These are phyloP conservation scores for Thielaviopsis ethacetica DNA, from an alignment of 2,329 filamentous ascomycete genomes.

Conservation along the genomic window DNA sequence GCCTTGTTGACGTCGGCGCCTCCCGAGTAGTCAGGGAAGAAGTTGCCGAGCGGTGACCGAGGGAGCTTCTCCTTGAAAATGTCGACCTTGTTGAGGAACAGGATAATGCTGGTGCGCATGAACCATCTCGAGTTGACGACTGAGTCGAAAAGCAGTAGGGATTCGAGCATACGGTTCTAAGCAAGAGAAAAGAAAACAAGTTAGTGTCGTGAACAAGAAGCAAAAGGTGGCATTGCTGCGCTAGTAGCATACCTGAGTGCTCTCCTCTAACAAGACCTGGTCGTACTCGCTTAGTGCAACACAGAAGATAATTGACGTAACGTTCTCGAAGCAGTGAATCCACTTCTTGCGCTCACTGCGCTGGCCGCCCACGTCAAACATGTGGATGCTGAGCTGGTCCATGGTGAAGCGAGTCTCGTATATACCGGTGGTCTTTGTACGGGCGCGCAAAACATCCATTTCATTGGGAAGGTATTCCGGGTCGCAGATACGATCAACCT, in stretches of 20 bases:
- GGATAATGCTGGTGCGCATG: slow-evolving; percentile 94
- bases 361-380: slow-evolving; percentile 98
- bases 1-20: slow-evolving; percentile 97
- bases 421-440: slow-evolving; percentile 97
- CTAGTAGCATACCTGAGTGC: slow-evolving; percentile 57
- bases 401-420: slow-evolving; percentile 98
- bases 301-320: slow-evolving; percentile 98
- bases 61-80: slow-evolving; percentile 90
- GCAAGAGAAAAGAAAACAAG: not conserved
- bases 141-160: slow-evolving; percentile 86
- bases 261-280: slow-evolving; percentile 90
- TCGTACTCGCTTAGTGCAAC: slow-evolving; percentile 97
- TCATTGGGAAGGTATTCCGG: slow-evolving; percentile 83
- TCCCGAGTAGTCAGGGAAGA: slow-evolving; percentile 95
- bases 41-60: slow-evolving; percentile 78
- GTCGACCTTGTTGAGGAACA: slow-evolving; percentile 98
- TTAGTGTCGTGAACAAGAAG: not conserved
- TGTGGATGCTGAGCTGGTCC: slow-evolving; percentile 97
- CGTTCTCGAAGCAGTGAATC: slow-evolving; percentile 99
- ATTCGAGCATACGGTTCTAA: slow-evolving; percentile 99
- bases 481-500: slow-evolving; percentile 69
- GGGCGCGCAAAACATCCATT: slow-evolving; percentile 82
- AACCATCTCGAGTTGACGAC: slow-evolving; percentile 99
- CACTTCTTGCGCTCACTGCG: slow-evolving; percentile 97
- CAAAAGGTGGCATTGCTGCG: not conserved